These are phyloP conservation scores for Coffea eugenioides DNA, from an alignment of 257 asterid genomes.

Conservation along the genomic window DNA sequence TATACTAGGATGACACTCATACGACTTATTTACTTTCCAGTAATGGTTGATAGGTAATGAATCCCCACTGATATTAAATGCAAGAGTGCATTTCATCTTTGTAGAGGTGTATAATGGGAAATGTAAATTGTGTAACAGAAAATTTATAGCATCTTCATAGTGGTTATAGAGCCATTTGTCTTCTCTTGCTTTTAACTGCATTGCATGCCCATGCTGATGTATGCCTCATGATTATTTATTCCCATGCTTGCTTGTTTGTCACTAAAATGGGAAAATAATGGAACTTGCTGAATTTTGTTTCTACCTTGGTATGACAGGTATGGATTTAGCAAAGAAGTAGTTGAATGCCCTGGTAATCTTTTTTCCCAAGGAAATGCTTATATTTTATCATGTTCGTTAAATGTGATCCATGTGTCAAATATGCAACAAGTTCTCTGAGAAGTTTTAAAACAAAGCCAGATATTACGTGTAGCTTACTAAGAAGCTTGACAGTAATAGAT, in stretches of 20 bases:
- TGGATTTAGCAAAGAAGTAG: constrained; percentile 83
- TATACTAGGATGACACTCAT: no score
- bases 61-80: no score
- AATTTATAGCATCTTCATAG: not conserved
- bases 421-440: not conserved
- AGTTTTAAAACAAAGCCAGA: not conserved
- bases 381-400: not conserved
- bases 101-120: no score
- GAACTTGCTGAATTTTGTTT: constrained; percentile 23
- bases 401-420: not conserved
- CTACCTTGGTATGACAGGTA: constrained; percentile 55
- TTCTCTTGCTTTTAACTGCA: not conserved
- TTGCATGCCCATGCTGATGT: not conserved
- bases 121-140: no score
- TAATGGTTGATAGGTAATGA: no score
- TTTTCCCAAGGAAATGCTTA: not conserved
- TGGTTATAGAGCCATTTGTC: not conserved
- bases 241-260: not conserved
- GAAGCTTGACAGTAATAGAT: not conserved
- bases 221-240: not conserved
- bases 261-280: not conserved
- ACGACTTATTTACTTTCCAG: no score
- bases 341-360: constrained; percentile 86
- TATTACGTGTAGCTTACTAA: not conserved
- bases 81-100: no score